Percentiles rank a stretch among this genome's conserved stretches.
phyloP scores from a whole-genome alignment of 139 green algal genomes.

The Edaphochlamys debaryana region DNA sequence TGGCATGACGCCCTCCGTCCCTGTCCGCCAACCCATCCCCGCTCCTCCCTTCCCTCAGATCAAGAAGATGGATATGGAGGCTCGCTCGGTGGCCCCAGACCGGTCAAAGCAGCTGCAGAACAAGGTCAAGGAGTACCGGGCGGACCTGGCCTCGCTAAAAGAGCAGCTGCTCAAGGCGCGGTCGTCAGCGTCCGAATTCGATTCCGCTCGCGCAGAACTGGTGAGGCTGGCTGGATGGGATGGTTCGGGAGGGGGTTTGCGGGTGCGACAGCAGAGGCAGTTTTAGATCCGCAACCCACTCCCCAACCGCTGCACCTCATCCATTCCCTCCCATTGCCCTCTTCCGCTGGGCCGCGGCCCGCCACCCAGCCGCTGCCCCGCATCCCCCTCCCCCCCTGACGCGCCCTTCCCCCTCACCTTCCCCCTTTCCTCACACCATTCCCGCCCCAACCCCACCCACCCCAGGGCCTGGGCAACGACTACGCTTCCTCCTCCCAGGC shows the following conservation, averaged over 20 bases:
- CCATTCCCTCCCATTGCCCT: no score
- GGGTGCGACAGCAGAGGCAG: no score
- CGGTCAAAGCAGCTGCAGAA: slow-evolving; percentile 67
- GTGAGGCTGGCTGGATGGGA: slow-evolving; percentile 24
- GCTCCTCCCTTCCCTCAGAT: slow-evolving; percentile 67
- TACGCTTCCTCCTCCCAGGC: slow-evolving; percentile 78
- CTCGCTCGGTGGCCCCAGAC: slow-evolving; percentile 79
- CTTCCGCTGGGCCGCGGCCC: no score
- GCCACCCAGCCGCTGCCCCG: no score
- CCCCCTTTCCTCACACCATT: not conserved
- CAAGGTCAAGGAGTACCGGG: slow-evolving; percentile 93
- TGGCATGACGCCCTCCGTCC: no score
- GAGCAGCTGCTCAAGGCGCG: slow-evolving; percentile 63
- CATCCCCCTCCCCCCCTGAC: no score
- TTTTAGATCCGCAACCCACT: no score
- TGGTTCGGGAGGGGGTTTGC: no score
- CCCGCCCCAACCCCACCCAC: not conserved
- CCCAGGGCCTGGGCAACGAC: slow-evolving; percentile 77
- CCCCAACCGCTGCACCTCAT: no score
- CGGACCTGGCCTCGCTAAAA: slow-evolving; percentile 81
- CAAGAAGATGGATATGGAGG: slow-evolving; percentile 97
- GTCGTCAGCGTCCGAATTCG: slow-evolving; percentile 28
- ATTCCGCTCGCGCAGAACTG: slow-evolving; percentile 79
- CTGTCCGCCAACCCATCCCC: no score
- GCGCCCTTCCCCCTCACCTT: not conserved